Evolutionary conservation across 495 filamentous ascomycete species (phyloP).

Genomic region (Aspergillus carlsbadensis): DNA sequence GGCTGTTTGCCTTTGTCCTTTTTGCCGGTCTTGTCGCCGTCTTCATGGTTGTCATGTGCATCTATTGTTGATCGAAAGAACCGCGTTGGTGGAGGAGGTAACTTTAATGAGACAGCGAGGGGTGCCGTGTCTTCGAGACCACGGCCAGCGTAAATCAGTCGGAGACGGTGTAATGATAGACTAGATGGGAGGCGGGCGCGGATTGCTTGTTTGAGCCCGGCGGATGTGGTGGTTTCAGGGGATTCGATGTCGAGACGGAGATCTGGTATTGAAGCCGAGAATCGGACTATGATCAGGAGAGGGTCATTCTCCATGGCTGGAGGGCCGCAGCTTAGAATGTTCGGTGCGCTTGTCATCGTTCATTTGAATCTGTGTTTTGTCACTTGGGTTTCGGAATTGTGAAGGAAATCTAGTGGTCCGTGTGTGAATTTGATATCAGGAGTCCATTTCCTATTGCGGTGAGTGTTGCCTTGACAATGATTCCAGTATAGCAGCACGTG

Average conservation of each 20-base stretch:
- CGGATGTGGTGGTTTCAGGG: constrained; percentile 66
- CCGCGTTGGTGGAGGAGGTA: constrained; percentile 52
- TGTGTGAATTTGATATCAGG: background rate
- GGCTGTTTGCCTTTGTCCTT: constrained; percentile 59
- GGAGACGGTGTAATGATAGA: constrained; percentile 65
- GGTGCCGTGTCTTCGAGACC: constrained; percentile 71
- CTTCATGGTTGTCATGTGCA: constrained; percentile 12
- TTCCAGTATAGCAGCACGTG: constrained; percentile 16
- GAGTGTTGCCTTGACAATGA: constrained; percentile 18
- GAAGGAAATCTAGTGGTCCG: too few species aligned
- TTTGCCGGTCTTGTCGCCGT: constrained; percentile 21
- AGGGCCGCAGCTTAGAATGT: constrained; percentile 17
- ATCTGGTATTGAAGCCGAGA: constrained; percentile 81
- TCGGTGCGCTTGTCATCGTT: constrained; percentile 7
- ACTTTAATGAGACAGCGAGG: constrained; percentile 62
- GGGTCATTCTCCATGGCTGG: constrained; percentile 34
- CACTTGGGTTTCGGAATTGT: too few species aligned
- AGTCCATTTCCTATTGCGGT: background rate
- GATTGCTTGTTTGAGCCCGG: constrained; percentile 78
- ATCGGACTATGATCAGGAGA: constrained; percentile 78
- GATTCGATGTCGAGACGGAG: constrained; percentile 70
- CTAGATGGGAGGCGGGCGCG: constrained; percentile 64
- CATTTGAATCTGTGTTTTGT: background rate
- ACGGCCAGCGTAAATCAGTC: constrained; percentile 85
- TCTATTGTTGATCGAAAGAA: constrained; percentile 18